Conservation (phyloP, 441 rosid genomes). For the Manihot esculenta region DNA sequence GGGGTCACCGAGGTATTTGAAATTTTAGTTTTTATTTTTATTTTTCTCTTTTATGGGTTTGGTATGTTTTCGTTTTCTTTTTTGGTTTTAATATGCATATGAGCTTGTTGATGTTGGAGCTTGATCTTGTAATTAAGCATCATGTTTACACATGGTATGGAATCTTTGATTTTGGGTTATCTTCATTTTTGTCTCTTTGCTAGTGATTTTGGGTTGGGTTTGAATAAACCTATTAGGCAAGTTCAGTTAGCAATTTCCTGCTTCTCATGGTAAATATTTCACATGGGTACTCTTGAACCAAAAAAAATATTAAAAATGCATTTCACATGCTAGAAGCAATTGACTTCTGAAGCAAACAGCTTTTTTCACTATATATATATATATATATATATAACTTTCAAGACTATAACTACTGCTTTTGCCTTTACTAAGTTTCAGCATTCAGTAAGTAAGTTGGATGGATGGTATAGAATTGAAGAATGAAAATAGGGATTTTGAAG, state of each 20-base stretch:
- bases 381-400: neutral
- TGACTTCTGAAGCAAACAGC: neutral
- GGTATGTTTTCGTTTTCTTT: neutral
- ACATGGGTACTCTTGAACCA: neutral
- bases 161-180: neutral
- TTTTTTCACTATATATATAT: neutral
- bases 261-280: neutral
- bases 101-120: constrained; percentile 1
- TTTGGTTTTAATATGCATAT: neutral
- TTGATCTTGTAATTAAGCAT: neutral
- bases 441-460: neutral
- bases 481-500: neutral
- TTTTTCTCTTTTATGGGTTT: neutral
- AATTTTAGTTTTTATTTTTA: neutral
- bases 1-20: constrained; percentile 63
- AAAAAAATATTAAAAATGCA: neutral
- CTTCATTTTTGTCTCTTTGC: neutral
- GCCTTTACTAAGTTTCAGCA: neutral
- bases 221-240: neutral
- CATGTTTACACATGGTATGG: neutral
- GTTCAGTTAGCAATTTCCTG: neutral
- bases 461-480: neutral
- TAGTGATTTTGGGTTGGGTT: neutral
- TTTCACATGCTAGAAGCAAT: neutral
- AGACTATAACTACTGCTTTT: neutral